phyloP scores from a whole-genome alignment of 1,284 basidiomycete species.

The Malassezia arunalokei region DNA sequence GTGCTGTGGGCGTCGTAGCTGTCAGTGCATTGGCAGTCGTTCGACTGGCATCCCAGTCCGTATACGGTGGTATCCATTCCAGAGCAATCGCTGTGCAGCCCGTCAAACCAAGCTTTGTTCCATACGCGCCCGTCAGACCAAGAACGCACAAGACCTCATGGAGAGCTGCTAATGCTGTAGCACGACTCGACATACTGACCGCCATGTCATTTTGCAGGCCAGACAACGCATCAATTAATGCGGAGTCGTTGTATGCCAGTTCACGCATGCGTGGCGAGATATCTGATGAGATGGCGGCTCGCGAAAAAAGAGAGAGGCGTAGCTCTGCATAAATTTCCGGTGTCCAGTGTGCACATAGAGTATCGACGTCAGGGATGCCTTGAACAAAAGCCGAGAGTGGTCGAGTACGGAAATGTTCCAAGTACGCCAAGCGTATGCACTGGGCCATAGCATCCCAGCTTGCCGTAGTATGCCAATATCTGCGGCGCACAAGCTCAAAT shows the following conservation, averaged over 20 bases:
- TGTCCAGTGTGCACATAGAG: conserved; percentile 1
- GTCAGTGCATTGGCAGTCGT: neutral
- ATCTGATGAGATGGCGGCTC: neutral
- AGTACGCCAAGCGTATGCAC: conserved; percentile 21
- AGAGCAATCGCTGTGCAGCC: conserved; percentile 1
- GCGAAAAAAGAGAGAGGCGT: conserved; percentile 3
- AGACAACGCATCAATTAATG: neutral
- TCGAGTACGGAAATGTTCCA: conserved; percentile 26
- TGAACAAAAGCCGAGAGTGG: conserved; percentile 23
- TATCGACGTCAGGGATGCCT: neutral
- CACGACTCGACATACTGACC: neutral
- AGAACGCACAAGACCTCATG: neutral
- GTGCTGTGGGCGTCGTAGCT: conserved; percentile 2
- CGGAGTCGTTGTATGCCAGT: neutral
- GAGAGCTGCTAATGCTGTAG: neutral
- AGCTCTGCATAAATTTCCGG: conserved; percentile 4
- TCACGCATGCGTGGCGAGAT: neutral
- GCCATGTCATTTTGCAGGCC: neutral
- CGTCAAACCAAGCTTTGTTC: conserved; percentile 1
- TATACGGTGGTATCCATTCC: conserved; percentile 5
- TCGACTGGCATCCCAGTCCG: conserved; percentile 8
- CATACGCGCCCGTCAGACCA: neutral
- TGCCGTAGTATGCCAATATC: conserved; percentile 29
- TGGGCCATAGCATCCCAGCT: conserved; percentile 24
- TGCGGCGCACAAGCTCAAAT: conserved; percentile 24